phyloP scores from a whole-genome alignment of 805 yeast genomes.

The Kodamaea leandrae region DNA sequence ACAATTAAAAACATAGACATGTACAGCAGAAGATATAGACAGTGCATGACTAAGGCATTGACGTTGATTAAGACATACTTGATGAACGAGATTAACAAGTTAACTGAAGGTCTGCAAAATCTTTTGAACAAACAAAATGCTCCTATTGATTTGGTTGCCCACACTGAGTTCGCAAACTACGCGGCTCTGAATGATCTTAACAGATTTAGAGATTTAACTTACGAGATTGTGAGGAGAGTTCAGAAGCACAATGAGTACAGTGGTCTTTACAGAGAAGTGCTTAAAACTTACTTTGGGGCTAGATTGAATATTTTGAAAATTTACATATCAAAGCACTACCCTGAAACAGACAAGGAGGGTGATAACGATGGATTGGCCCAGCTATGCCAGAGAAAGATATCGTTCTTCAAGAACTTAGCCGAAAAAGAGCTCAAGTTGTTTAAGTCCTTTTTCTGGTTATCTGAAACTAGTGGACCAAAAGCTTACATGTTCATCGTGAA shows the following conservation, averaged over 20 bases:
- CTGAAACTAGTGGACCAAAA: conserved; percentile 11
- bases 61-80: conserved; percentile 71
- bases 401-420: conserved; percentile 57
- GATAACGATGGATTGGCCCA: conserved; percentile 43
- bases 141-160: conserved; percentile 61
- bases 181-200: conserved; percentile 18
- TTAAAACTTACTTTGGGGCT: conserved; percentile 57
- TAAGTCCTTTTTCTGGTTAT: conserved; percentile 44
- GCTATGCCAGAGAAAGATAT: conserved; percentile 58
- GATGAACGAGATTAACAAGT: conserved; percentile 38
- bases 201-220: conserved; percentile 31
- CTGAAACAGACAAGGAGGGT: background rate
- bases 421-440: conserved; percentile 63
- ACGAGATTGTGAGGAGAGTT: conserved; percentile 38
- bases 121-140: conserved; percentile 25
- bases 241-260: conserved; percentile 50
- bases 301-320: conserved; percentile 51
- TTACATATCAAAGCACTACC: conserved; percentile 29
- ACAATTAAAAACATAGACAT: conserved; percentile 64
- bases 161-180: conserved; percentile 53
- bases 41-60: conserved; percentile 78
- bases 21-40: conserved; percentile 71
- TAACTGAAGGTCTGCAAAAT: conserved; percentile 21
- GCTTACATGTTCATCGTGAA: conserved; percentile 8
- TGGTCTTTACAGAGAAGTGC: conserved; percentile 67